A percentile compares a stretch with the other conserved stretches of the same genome.
These are phyloP conservation scores for Citrus medica DNA, from an alignment of 345 rosid species.

Conservation along the genomic window DNA sequence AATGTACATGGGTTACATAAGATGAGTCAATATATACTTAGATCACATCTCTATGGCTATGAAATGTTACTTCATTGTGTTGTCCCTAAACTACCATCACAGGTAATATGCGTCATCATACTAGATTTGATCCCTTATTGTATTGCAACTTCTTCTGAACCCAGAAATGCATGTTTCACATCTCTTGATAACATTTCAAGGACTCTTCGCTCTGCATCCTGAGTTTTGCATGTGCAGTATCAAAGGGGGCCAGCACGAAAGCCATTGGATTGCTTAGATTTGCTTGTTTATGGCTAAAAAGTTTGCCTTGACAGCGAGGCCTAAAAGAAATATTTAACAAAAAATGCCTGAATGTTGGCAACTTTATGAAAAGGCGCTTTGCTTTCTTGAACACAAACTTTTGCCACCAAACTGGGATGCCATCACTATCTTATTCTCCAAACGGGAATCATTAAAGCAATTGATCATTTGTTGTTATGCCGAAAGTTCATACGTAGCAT, in stretches of 20 bases:
- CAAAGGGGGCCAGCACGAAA: not conserved
- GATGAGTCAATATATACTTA: conserved; percentile 25
- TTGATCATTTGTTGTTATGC: not conserved
- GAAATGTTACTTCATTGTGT: not conserved
- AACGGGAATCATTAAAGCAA: not conserved
- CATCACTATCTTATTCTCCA: not conserved
- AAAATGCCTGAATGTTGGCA: not conserved
- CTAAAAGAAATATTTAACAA: not conserved
- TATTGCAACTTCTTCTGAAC: not conserved
- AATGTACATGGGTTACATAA: conserved; percentile 34
- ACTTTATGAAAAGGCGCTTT: not conserved
- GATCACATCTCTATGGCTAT: conserved; percentile 17
- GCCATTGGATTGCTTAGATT: not conserved
- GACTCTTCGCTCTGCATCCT: conserved; percentile 6
- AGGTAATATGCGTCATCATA: not conserved
- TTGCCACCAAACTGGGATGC: not conserved
- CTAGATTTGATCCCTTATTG: not conserved
- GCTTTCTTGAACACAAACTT: not conserved
- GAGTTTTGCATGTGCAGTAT: not conserved
- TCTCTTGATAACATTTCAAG: not conserved
- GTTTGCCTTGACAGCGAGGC: not conserved
- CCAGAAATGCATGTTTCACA: not conserved
- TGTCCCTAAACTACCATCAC: not conserved
- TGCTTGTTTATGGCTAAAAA: not conserved
- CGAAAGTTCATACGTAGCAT: no score